These are phyloP conservation scores for Apiotrichum gracile DNA, from an alignment of 1,284 basidiomycete species.

Conservation along the genomic window DNA sequence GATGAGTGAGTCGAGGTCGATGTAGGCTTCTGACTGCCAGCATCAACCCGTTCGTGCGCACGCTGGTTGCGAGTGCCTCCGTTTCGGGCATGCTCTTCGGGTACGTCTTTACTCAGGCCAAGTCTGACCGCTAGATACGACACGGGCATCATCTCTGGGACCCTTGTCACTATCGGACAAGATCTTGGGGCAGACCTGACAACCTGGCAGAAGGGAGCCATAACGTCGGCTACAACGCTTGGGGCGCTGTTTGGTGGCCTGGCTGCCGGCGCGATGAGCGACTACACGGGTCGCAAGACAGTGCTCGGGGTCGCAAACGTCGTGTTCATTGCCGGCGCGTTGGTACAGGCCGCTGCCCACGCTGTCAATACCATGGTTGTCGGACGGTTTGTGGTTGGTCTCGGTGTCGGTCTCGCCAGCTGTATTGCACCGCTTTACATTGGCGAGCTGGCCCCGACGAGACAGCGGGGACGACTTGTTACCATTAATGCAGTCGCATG, in stretches of 20 bases:
- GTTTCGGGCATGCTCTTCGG: constrained; percentile 74
- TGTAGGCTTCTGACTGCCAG: constrained; percentile 1
- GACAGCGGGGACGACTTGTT: constrained; percentile 69
- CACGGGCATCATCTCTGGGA: constrained; percentile 67
- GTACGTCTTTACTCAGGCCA: too few species aligned
- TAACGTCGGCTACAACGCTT: constrained; percentile 72
- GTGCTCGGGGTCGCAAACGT: constrained; percentile 66
- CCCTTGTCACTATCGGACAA: constrained; percentile 58
- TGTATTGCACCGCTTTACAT: constrained; percentile 77
- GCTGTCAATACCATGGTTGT: constrained; percentile 69
- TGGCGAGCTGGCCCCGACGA: constrained; percentile 71
- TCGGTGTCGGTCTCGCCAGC: constrained; percentile 57
- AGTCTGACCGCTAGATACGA: constrained; percentile 56
- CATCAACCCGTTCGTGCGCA: constrained; percentile 31
- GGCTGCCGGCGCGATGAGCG: constrained; percentile 62
- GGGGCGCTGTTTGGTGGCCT: constrained; percentile 71
- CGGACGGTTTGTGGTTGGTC: constrained; percentile 62
- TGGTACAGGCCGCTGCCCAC: constrained; percentile 55
- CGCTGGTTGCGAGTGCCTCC: constrained; percentile 31
- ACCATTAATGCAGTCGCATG: constrained; percentile 48
- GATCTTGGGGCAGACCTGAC: constrained; percentile 62
- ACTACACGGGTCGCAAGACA: constrained; percentile 62
- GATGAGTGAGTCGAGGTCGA: constrained; percentile 12
- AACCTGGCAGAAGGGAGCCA: constrained; percentile 67
- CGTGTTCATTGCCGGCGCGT: constrained; percentile 69